phyloP scores from a whole-genome alignment of 164 flowering plant species.

The Piper betle region DNA sequence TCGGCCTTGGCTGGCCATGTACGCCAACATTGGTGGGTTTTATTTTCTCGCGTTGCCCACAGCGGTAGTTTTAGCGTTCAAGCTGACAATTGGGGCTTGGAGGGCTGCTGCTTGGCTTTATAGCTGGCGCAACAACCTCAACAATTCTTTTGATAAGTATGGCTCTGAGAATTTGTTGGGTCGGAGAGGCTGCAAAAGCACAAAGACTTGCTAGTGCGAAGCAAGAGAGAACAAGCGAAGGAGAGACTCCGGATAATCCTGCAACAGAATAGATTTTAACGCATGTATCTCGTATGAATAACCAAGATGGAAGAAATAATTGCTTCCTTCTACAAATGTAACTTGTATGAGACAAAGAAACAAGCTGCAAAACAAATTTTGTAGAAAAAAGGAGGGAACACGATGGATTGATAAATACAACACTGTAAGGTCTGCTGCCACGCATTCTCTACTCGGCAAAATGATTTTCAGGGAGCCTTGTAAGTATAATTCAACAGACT shows the following conservation, averaged over 20 bases:
- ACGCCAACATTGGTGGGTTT: constrained; percentile 64
- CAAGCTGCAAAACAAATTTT: not conserved
- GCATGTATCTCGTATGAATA: not conserved
- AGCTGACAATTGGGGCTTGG: constrained; percentile 33
- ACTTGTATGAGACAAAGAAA: not conserved
- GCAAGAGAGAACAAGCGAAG: constrained; percentile 1
- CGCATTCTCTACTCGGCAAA: constrained; percentile 13
- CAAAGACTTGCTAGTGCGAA: constrained; percentile 25
- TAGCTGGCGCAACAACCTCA: constrained; percentile 42
- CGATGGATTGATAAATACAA: constrained; percentile 20
- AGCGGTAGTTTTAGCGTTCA: constrained; percentile 53
- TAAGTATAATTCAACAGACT: constrained; percentile 25
- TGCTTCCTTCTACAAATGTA: not conserved
- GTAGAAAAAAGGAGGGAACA: constrained; percentile 2
- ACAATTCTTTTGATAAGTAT: constrained; percentile 39
- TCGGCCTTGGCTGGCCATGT: constrained; percentile 53
- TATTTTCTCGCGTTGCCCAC: constrained; percentile 73
- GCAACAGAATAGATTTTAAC: not conserved
- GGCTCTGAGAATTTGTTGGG: constrained; percentile 55
- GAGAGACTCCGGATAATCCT: not conserved
- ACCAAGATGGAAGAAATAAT: not conserved
- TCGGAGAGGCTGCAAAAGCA: constrained; percentile 56
- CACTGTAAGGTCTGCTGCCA: constrained; percentile 4
- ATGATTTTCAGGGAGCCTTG: constrained; percentile 4
- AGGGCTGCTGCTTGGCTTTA: constrained; percentile 59